phyloP scores from a whole-genome alignment of 495 filamentous ascomycete genomes.

The Xanthoparmelia taractica region DNA sequence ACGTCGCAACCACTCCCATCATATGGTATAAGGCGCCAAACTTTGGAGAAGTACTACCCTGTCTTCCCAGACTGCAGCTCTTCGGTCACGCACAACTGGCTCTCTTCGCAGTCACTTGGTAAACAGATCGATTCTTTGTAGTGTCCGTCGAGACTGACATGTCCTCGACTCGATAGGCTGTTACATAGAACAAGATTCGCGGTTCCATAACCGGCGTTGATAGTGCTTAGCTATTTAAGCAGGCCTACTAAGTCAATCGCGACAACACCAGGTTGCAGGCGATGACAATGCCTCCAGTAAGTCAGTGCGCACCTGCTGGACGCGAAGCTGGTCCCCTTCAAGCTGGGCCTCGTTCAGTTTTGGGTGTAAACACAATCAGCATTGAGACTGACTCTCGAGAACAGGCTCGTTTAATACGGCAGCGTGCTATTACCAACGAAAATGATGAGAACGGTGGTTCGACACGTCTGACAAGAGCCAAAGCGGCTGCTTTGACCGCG shows the following conservation, averaged over 20 bases:
- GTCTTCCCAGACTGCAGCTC: background rate
- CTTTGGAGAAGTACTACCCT: conserved; percentile 3
- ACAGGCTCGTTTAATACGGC: conserved; percentile 50
- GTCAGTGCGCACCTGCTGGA: conserved; percentile 3
- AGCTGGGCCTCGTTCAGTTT: background rate
- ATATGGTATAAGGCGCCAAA: background rate
- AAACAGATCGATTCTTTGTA: background rate
- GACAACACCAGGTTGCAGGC: background rate
- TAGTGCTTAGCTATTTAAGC: background rate
- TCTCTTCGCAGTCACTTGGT: background rate
- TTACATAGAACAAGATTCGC: background rate
- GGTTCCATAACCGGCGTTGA: background rate
- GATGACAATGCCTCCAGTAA: conserved; percentile 18
- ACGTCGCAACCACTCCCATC: background rate
- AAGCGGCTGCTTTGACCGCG: conserved; percentile 65
- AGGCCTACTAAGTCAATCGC: background rate
- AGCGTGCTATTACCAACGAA: conserved; percentile 71
- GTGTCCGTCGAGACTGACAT: background rate
- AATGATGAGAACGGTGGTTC: conserved; percentile 84
- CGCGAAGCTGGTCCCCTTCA: background rate
- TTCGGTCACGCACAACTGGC: background rate
- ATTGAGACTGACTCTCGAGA: background rate
- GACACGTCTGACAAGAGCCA: conserved; percentile 84
- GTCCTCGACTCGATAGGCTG: background rate
- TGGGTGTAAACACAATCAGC: background rate